phyloP scores from a whole-genome alignment of 257 asterid genomes.

The Mitragyna speciosa region DNA sequence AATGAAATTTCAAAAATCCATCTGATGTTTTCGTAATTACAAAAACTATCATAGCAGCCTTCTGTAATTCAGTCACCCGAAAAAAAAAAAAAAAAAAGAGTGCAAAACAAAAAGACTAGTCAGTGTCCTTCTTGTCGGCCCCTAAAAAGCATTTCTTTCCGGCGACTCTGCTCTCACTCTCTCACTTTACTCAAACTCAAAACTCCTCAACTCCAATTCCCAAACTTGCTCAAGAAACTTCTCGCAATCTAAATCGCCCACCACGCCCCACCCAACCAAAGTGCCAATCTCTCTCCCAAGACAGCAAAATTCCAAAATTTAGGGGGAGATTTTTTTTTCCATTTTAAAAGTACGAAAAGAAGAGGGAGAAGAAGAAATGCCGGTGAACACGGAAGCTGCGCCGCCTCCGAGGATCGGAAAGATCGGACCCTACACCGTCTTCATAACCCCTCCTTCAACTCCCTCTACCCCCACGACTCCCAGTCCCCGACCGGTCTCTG shows the following conservation, averaged over 20 bases:
- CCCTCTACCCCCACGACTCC: conserved; percentile 60
- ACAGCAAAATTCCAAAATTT: neutral
- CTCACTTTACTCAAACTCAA: neutral
- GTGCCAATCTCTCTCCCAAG: neutral
- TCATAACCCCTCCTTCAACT: conserved; percentile 86
- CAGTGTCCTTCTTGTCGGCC: neutral
- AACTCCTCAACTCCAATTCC: neutral
- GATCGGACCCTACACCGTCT: conserved; percentile 99
- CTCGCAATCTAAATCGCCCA: neutral
- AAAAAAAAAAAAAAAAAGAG: too few species aligned
- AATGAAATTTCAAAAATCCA: too few species aligned
- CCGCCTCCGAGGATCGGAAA: conserved; percentile 88
- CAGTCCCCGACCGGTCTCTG: conserved; percentile 32
- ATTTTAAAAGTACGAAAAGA: too few species aligned
- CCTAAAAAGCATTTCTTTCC: neutral
- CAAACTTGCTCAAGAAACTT: neutral
- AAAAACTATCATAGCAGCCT: too few species aligned
- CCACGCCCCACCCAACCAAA: neutral
- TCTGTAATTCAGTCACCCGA: too few species aligned
- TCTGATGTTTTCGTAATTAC: too few species aligned
- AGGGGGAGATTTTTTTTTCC: too few species aligned
- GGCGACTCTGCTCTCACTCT: conserved; percentile 6
- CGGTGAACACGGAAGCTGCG: conserved; percentile 33
- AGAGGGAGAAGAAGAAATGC: conserved; percentile 24
- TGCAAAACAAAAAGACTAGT: neutral